Conservation (phyloP, 768 basidiomycete species). For the Lactarius indigo region DNA sequence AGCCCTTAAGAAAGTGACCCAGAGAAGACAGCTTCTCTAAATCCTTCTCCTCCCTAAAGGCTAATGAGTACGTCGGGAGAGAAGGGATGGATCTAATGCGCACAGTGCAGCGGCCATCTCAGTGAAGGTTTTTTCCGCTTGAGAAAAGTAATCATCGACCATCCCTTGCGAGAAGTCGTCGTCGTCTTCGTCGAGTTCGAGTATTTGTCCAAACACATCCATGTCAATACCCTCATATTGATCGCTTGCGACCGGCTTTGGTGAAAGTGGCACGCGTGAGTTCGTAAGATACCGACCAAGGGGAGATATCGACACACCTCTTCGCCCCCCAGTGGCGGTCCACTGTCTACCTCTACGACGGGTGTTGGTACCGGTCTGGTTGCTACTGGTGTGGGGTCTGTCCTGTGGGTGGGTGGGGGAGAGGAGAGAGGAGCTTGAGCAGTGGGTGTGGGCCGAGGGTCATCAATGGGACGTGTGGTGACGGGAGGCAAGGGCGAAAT, state of each 20-base stretch:
- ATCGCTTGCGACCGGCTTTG: not conserved
- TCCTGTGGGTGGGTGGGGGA: not conserved
- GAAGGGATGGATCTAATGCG: not conserved
- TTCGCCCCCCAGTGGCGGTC: not conserved
- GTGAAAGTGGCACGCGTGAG: not conserved
- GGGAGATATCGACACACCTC: conserved; percentile 8
- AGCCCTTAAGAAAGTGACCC: conserved; percentile 97
- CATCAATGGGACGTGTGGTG: not conserved
- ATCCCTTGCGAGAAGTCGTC: conserved; percentile 76
- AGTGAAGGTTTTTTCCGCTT: conserved; percentile 71
- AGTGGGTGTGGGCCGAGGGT: conserved; percentile 1
- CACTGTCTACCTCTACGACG: not conserved
- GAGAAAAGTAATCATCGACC: conserved; percentile 75
- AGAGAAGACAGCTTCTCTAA: conserved; percentile 63
- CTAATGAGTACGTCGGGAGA: conserved; percentile 43
- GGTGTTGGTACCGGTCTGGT: conserved; percentile 1
- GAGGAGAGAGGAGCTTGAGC: conserved; percentile 3
- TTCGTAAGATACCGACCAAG: not conserved
- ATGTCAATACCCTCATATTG: conserved; percentile 57
- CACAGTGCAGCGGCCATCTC: conserved; percentile 59
- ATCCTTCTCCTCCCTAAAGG: conserved; percentile 42
- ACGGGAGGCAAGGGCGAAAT: conserved; percentile 9
- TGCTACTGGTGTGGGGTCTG: not conserved
- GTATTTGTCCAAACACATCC: conserved; percentile 79
- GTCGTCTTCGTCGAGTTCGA: conserved; percentile 90